A percentile compares a stretch with the other conserved stretches of the same genome.
phyloP scores from a whole-genome alignment of 345 rosid species.

The Crucihimalaya himalaica region DNA sequence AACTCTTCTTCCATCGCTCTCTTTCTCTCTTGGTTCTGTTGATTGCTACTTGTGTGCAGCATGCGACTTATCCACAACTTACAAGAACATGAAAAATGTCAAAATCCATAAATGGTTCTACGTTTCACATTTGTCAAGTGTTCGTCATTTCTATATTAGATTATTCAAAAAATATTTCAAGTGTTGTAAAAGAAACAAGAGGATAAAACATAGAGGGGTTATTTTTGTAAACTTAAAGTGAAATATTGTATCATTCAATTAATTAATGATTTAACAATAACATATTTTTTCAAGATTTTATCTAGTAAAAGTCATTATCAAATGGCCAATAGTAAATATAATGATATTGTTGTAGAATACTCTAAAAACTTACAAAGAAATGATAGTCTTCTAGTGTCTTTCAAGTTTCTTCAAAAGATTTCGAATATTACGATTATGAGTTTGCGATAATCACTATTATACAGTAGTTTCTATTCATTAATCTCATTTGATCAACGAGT shows the following conservation, averaged over 20 bases:
- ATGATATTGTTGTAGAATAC: too few species aligned
- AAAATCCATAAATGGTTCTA: background rate
- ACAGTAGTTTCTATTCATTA: too few species aligned
- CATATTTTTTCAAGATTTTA: too few species aligned
- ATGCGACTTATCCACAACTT: background rate
- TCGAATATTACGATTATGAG: too few species aligned
- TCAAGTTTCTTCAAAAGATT: too few species aligned
- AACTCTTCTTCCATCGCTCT: slow-evolving; percentile 36
- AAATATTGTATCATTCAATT: background rate
- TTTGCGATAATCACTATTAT: too few species aligned
- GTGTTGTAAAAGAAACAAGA: background rate
- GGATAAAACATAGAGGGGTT: background rate
- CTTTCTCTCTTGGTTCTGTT: slow-evolving; percentile 3
- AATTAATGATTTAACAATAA: background rate
- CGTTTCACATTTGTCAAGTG: background rate
- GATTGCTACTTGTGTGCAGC: slow-evolving; percentile 2
- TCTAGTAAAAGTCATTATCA: too few species aligned
- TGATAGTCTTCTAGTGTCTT: too few species aligned
- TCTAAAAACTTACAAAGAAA: too few species aligned
- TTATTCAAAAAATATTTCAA: background rate
- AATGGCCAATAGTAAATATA: too few species aligned
- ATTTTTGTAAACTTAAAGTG: background rate
- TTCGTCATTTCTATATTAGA: background rate
- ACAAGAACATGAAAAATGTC: background rate
- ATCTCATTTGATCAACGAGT: too few species aligned